Evolutionary conservation across 352 stramenopile species (phyloP).

Genomic region (Phytopythium vexans): DNA sequence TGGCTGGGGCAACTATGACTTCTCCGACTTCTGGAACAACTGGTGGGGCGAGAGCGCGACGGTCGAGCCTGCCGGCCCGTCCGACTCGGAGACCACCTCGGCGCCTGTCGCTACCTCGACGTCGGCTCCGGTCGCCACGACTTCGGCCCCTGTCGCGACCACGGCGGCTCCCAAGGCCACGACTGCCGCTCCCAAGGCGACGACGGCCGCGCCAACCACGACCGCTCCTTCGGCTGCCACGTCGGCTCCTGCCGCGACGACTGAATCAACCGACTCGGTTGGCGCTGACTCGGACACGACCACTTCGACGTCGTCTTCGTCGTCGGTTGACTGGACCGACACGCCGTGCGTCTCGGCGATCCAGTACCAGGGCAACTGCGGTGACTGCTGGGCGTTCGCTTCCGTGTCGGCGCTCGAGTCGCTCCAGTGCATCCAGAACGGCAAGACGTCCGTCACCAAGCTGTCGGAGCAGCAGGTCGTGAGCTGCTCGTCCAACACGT

Average conservation of each 20-base stretch:
- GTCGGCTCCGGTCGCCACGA: conserved; percentile 4
- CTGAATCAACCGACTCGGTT: conserved; percentile 2
- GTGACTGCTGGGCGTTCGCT: conserved; percentile 95
- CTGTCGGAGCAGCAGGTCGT: conserved; percentile 92
- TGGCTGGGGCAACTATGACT: conserved; percentile 1
- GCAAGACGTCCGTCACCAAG: conserved; percentile 56
- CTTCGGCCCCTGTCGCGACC: conserved; percentile 2
- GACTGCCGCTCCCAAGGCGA: conserved; percentile 6
- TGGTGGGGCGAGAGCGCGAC: conserved; percentile 11
- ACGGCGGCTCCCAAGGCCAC: not conserved
- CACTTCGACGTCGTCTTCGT: conserved; percentile 4
- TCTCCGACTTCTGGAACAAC: conserved; percentile 8
- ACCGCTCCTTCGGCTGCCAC: conserved; percentile 3
- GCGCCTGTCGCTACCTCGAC: not conserved
- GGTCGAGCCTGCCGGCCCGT: conserved; percentile 13
- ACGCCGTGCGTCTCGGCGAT: too few species aligned
- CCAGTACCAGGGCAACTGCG: conserved; percentile 82
- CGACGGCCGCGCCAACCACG: conserved; percentile 6
- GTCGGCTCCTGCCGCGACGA: not conserved
- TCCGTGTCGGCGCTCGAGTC: conserved; percentile 81
- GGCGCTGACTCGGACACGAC: conserved; percentile 12
- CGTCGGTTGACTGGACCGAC: too few species aligned
- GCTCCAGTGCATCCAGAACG: conserved; percentile 66
- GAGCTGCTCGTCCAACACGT: conserved; percentile 80
- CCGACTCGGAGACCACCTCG: conserved; percentile 7